A percentile compares a stretch with the other conserved stretches of the same genome.
These are phyloP conservation scores for Cadophora gregata DNA, from an alignment of 2,329 filamentous ascomycete species.

Conservation along the genomic window DNA sequence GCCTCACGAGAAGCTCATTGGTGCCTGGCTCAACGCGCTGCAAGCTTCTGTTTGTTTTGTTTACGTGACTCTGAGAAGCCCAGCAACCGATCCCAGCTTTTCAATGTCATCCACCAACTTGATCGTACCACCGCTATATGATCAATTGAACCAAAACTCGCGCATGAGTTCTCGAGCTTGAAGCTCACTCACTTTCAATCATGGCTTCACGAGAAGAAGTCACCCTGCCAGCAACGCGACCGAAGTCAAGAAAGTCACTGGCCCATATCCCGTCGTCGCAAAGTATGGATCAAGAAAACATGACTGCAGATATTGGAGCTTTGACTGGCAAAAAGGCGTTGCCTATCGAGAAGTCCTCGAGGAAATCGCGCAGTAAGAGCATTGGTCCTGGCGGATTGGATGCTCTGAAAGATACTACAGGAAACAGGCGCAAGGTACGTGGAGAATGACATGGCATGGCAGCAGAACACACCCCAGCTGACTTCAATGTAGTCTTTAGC, in stretches of 20 bases:
- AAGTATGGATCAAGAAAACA: constrained; percentile 77
- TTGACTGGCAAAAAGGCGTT: constrained; percentile 38
- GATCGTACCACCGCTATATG: constrained; percentile 3
- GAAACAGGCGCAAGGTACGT: constrained; percentile 81
- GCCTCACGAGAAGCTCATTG: constrained; percentile 11
- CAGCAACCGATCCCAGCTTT: constrained; percentile 24
- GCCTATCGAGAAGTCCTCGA: constrained; percentile 42
- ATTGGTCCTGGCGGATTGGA: constrained; percentile 91
- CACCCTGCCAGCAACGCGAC: constrained; percentile 61
- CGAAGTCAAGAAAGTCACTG: constrained; percentile 71
- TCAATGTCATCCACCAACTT: constrained; percentile 22
- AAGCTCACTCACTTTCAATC: constrained; percentile 29
- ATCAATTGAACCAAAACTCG: constrained; percentile 24
- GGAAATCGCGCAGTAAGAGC: constrained; percentile 91
- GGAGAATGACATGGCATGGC: constrained; percentile 38
- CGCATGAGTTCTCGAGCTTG: constrained; percentile 25
- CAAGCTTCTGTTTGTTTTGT: constrained; percentile 33
- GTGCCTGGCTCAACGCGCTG: constrained; percentile 28
- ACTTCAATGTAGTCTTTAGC: constrained; percentile 40
- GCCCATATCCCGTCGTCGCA: constrained; percentile 61
- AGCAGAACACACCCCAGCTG: constrained; percentile 16
- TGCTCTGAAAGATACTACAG: constrained; percentile 74
- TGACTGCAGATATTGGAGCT: constrained; percentile 68
- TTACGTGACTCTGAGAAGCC: constrained; percentile 31
- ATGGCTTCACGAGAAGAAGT: constrained; percentile 52